Percentiles rank a stretch among this genome's conserved stretches.
phyloP scores from a whole-genome alignment of 805 yeast genomes.

The Grigorovia humatica region DNA sequence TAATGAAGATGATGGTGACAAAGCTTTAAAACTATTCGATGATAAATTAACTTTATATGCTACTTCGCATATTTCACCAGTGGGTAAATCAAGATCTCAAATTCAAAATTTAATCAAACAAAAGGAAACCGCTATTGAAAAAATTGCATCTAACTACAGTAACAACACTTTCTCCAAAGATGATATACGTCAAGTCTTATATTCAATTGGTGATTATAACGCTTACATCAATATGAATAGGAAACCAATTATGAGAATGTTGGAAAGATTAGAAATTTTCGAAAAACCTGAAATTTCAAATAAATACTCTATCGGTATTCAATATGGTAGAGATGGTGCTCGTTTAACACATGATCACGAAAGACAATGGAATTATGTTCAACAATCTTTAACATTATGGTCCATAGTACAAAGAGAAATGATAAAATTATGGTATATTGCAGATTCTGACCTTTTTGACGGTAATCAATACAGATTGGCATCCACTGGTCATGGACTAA shows the following conservation, averaged over 20 bases:
- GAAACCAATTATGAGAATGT: conserved; percentile 55
- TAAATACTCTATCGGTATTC: conserved; percentile 48
- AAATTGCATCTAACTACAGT: conserved; percentile 40
- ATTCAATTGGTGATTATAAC: conserved; percentile 72
- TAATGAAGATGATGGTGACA: conserved; percentile 28
- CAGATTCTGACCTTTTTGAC: conserved; percentile 60
- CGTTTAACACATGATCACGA: conserved; percentile 64
- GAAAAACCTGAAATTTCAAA: conserved; percentile 34
- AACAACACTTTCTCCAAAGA: conserved; percentile 39
- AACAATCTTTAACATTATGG: conserved; percentile 69
- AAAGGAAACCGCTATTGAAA: conserved; percentile 63
- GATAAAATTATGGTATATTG: conserved; percentile 66
- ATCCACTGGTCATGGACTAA: conserved; percentile 75
- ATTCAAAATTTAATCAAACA: conserved; percentile 50
- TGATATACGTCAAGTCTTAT: conserved; percentile 58
- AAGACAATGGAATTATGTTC: conserved; percentile 63
- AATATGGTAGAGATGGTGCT: conserved; percentile 58
- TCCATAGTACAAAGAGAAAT: conserved; percentile 67
- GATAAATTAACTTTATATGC: conserved; percentile 55
- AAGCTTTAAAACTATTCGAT: conserved; percentile 37
- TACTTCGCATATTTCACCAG: conserved; percentile 55
- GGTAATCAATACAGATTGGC: conserved; percentile 44
- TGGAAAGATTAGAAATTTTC: conserved; percentile 39
- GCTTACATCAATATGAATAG: conserved; percentile 61
- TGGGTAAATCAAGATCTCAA: conserved; percentile 42